Base-by-base conservation (phyloP, 106 monocot species). In the Allium cepa region DNA sequence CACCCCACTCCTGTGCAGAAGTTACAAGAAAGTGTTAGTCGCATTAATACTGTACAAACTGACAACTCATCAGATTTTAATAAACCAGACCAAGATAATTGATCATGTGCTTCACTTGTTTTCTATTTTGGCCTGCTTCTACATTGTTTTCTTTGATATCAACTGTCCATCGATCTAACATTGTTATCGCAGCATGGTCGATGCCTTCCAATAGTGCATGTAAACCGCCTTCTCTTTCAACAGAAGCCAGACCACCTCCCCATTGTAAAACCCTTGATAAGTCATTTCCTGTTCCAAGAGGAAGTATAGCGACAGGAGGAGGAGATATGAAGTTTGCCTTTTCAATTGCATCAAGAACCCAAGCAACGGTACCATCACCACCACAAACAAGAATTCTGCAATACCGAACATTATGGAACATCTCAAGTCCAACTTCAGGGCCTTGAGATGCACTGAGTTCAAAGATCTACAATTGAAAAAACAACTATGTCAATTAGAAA, bases 261-360 rank as follows among this genome's bases (percentile, higher is more conserved):
- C 94, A 94, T 71, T 62, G 73, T 69, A 94, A 74, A 49, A 90
- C 87, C 50, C 87, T 78, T 0, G 94, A 90, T 67, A 94, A 70
- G 72, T 94, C 94, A 82, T 94, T 94, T 57, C 94, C 94, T 53
- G 94, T 94, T 69, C 94, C 94, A 57, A 94, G 87, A n/a, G 94
- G 94, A 72, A 94, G 94, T 59, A 94, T 83, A 57, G 94, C 72
- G n/a, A 94, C 90, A 46, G 94, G 87, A 50, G 94, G 94, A 61
- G 94, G 94, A 79, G 94, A 94, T 75, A 82, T 87, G 71, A 90
- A 90, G 61, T 94, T 86, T 62, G 80, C 73, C 72, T 22, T 80
- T 60, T 94, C 90, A 71, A 94, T 90, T 48, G 94, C 82, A 82
- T 94, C 90, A 77, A 94, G 87, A 77, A 94, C 94, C 94, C 94